Conservation (phyloP, 2,329 filamentous ascomycete genomes). For the Myrmaecium sp. region DNA sequence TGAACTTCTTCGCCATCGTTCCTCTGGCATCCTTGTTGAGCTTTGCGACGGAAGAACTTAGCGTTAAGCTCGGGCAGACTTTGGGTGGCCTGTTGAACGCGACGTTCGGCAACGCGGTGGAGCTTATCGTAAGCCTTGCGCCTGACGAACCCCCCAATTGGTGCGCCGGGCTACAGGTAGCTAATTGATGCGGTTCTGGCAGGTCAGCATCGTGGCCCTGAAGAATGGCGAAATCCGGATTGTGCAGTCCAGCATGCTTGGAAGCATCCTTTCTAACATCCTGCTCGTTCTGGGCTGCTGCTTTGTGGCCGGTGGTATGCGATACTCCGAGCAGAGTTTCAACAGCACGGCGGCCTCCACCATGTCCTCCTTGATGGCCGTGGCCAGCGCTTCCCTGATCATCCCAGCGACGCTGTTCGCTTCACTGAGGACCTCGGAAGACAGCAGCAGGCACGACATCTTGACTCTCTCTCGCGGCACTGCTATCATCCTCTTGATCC, state of each 20-base stretch:
- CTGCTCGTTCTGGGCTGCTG: constrained; percentile 50
- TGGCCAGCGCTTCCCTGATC: constrained; percentile 36
- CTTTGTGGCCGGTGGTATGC: constrained; percentile 32
- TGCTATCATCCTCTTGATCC: constrained; percentile 34
- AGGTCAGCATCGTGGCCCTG: constrained; percentile 87
- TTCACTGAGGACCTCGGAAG: constrained; percentile 22
- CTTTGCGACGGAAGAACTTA: constrained; percentile 65
- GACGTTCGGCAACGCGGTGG: constrained; percentile 66
- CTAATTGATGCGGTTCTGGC: constrained; percentile 6
- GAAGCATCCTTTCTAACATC: constrained; percentile 87
- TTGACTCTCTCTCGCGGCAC: constrained; percentile 35
- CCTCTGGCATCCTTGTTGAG: constrained; percentile 57
- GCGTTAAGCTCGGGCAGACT: constrained; percentile 53
- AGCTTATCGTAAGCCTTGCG: constrained; percentile 45
- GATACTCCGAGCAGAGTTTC: constrained; percentile 35
- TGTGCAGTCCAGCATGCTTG: constrained; percentile 95
- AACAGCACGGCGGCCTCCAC: constrained; percentile 64
- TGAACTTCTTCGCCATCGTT: constrained; percentile 71
- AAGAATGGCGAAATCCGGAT: constrained; percentile 76
- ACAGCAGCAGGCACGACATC: constrained; percentile 25
- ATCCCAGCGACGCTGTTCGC: constrained; percentile 37
- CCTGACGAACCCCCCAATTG: background rate
- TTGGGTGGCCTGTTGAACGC: constrained; percentile 59
- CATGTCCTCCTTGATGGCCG: constrained; percentile 45
- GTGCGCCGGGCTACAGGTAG: constrained; percentile 1